Evolutionary conservation across 306 rosid genomes (phyloP).

Genomic region (Sphenostylis stenocarpa): DNA sequence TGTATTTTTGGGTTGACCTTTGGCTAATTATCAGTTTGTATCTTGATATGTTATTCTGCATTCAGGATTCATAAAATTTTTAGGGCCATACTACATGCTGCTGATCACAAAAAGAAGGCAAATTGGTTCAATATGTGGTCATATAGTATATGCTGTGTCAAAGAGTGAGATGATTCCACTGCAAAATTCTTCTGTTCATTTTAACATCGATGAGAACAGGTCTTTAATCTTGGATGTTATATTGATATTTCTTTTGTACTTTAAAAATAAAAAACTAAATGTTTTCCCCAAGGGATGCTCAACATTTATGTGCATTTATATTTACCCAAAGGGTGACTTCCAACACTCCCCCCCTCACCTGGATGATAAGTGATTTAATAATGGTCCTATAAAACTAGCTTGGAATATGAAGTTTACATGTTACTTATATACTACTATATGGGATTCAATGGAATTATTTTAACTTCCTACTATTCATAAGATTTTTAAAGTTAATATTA

Average conservation of each 20-base stretch:
- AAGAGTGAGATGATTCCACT: conserved; percentile 80
- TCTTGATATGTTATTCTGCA: conserved; percentile 35
- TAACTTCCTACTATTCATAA: neutral
- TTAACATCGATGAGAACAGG: conserved; percentile 82
- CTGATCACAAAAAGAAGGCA: conserved; percentile 81
- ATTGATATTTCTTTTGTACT: conserved; percentile 36
- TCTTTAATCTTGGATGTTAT: conserved; percentile 59
- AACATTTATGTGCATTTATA: neutral
- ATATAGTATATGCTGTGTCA: conserved; percentile 66
- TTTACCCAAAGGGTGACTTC: no score
- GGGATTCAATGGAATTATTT: no score
- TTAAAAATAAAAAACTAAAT: conserved; percentile 43
- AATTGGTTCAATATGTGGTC: conserved; percentile 84
- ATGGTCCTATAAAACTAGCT: no score
- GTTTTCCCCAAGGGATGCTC: conserved; percentile 15
- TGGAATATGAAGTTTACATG: no score
- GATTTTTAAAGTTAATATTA: neutral
- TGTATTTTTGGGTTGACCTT: conserved; percentile 1
- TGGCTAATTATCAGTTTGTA: conserved; percentile 6
- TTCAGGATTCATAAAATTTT: conserved; percentile 76
- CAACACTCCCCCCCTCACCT: no score
- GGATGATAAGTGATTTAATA: no score
- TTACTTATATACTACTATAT: no score
- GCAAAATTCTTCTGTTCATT: conserved; percentile 62
- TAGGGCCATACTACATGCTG: conserved; percentile 89